These are phyloP conservation scores for Vigna reflexopilosa DNA, from an alignment of 306 rosid species.

Conservation along the genomic window DNA sequence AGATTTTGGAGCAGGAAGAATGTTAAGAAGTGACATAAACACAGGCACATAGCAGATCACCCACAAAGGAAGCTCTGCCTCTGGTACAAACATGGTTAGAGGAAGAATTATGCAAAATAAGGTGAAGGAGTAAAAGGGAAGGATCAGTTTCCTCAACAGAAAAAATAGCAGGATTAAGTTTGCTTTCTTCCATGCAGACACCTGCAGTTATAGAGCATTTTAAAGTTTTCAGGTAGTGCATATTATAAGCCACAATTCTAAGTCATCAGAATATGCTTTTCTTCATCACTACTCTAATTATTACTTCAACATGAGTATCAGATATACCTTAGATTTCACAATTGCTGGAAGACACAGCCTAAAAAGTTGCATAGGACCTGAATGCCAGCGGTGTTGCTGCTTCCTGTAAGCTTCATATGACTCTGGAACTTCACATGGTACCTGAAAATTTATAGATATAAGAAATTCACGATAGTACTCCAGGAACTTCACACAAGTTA, in stretches of 20 bases:
- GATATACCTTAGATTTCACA: conserved; percentile 76
- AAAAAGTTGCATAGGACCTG: conserved; percentile 98
- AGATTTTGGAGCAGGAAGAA: conserved; percentile 93
- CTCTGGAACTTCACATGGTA: conserved; percentile 92
- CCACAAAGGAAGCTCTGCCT: conserved; percentile 95
- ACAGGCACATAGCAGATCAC: conserved; percentile 93
- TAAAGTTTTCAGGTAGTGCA: conserved; percentile 28
- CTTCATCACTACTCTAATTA: conserved; percentile 33
- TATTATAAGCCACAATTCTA: conserved; percentile 28
- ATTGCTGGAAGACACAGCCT: conserved; percentile 89
- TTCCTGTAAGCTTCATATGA: conserved; percentile 96
- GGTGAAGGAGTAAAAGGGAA: conserved; percentile 96
- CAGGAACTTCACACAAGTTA: conserved; percentile 9
- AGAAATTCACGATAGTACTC: conserved; percentile 2
- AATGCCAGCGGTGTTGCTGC: conserved; percentile 99
- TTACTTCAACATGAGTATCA: conserved; percentile 33
- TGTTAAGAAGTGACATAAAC: conserved; percentile 87
- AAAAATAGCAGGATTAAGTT: conserved; percentile 89
- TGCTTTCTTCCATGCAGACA: conserved; percentile 85
- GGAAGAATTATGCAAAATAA: conserved; percentile 96
- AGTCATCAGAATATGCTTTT: conserved; percentile 16
- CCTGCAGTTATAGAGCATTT: conserved; percentile 63
- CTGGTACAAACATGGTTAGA: conserved; percentile 93
- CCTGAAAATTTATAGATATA: conserved; percentile 58
- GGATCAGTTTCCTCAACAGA: conserved; percentile 87